phyloP scores from a whole-genome alignment of 495 filamentous ascomycete species.

The Podospora appendiculata region DNA sequence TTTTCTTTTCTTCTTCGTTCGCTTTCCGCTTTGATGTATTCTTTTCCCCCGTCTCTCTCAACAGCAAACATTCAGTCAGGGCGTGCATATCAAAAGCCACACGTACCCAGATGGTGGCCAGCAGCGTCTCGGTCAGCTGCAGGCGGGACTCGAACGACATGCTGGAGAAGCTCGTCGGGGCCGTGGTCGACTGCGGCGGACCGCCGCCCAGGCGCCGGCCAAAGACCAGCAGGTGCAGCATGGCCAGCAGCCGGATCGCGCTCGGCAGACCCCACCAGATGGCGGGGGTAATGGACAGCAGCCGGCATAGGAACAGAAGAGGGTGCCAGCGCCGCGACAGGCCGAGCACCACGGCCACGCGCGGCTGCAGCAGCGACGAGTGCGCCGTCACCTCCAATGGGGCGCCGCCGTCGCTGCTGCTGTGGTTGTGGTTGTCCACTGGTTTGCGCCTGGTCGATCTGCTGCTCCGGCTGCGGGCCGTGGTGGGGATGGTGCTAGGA shows the following conservation, averaged over 20 bases:
- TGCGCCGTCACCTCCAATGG: slow-evolving; percentile 48
- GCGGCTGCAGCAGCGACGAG: slow-evolving; percentile 54
- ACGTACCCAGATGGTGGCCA: slow-evolving; percentile 80
- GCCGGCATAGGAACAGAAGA: slow-evolving; percentile 36
- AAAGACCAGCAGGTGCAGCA: slow-evolving; percentile 20
- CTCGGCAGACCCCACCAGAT: slow-evolving; percentile 36
- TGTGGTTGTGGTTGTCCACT: neutral
- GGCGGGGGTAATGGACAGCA: slow-evolving; percentile 35
- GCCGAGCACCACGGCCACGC: slow-evolving; percentile 41
- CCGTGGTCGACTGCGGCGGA: slow-evolving; percentile 45
- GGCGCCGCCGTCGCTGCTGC: slow-evolving; percentile 27
- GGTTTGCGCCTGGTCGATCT: too few species aligned
- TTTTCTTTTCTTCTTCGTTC: too few species aligned
- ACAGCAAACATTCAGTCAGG: too few species aligned
- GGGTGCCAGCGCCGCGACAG: slow-evolving; percentile 39
- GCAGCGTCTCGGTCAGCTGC: slow-evolving; percentile 65
- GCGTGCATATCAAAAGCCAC: neutral
- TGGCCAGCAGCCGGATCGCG: slow-evolving; percentile 36
- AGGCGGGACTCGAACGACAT: slow-evolving; percentile 28
- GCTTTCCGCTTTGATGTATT: too few species aligned
- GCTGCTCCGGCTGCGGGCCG: too few species aligned
- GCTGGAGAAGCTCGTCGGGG: slow-evolving; percentile 4
- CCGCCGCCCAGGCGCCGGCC: slow-evolving; percentile 32
- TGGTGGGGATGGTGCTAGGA: too few species aligned
- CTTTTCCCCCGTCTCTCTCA: too few species aligned